Evolutionary conservation across 768 basidiomycete genomes (phyloP), one percentile per base, ranked within the genome.

Genomic region (Agaricus subrufescens): DNA sequence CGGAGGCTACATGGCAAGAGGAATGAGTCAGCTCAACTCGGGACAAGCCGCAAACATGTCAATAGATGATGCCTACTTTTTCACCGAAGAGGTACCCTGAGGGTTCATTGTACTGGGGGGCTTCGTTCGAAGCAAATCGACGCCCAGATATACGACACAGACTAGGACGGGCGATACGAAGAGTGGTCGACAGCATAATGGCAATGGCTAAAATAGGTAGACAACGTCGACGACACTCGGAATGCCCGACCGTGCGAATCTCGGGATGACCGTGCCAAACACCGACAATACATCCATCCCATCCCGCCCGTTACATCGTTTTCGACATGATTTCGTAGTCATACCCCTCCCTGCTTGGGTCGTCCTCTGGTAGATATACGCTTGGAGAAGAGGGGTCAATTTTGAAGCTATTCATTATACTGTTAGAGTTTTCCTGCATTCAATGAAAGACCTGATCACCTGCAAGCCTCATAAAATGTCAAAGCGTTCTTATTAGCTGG

Each of bases 11-110:
- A 60, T 9, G 43, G 46, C 44, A 47, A 19, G 8, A 37, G 25
- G 26, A n/a, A 34, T 34, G 34, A 11, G 47, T 30, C 44, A 49
- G 47, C 11, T 46, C 30, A 40, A 45, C 30, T 29, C 23, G 19
- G 45, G n/a, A 42, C 19, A 29, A 43, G 31, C 19, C 9, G 3
- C n/a, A 31, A 42, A 19, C 29, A 55, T 0, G 3, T 40, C 39
- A 12, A 49, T 54, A 23, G n/a, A 30, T 5, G 8, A 19, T 19
- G 61, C 75, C 42, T 62, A 92, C 94, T 83, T 91, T 90, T 77
- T 97, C 94, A 61, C 86, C 87, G 60, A 96, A 96, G 58, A 97
- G 68, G 69, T 82, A 87, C 29, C 94, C 94, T 6, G 86, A 84
- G 42, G 94, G 94, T 60, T 94, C 91, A 66, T 97, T 94, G 71